phyloP scores from a whole-genome alignment of 306 rosid genomes.

The Rosa chinensis region DNA sequence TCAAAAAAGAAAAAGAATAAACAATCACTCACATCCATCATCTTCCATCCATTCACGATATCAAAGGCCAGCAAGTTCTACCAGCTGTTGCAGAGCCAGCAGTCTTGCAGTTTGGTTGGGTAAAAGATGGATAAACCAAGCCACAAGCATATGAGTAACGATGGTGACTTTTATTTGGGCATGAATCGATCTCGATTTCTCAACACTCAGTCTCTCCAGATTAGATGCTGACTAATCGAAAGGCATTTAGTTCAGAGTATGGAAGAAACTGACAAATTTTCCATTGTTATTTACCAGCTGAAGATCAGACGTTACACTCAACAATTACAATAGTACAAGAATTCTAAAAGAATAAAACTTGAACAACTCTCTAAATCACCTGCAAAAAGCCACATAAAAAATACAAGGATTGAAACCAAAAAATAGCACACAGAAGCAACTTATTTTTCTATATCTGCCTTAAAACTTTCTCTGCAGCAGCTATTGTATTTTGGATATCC shows the following conservation, averaged over 20 bases:
- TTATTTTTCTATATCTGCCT: conserved; percentile 47
- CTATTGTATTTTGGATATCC: conserved; percentile 81
- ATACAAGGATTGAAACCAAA: neutral
- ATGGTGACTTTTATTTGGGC: too few relatives aligned
- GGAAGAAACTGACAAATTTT: neutral
- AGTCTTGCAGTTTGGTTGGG: too few relatives aligned
- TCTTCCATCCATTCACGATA: too few relatives aligned
- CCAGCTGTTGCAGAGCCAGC: too few relatives aligned
- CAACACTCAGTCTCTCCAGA: neutral
- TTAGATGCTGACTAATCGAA: neutral
- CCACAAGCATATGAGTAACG: too few relatives aligned
- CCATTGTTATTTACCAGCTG: neutral
- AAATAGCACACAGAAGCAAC: conserved; percentile 12
- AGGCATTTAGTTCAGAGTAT: neutral
- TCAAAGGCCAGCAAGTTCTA: too few relatives aligned
- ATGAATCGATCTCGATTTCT: neutral
- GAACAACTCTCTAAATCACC: neutral
- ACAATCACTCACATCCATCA: too few relatives aligned
- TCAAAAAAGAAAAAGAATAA: too few relatives aligned
- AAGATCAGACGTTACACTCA: conserved; percentile 3
- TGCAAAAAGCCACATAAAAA: neutral
- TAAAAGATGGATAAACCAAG: too few relatives aligned
- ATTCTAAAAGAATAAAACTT: neutral
- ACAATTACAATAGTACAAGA: neutral
- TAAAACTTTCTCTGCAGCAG: conserved; percentile 91